phyloP scores from a whole-genome alignment of 768 basidiomycete species.

The Postia placenta region DNA sequence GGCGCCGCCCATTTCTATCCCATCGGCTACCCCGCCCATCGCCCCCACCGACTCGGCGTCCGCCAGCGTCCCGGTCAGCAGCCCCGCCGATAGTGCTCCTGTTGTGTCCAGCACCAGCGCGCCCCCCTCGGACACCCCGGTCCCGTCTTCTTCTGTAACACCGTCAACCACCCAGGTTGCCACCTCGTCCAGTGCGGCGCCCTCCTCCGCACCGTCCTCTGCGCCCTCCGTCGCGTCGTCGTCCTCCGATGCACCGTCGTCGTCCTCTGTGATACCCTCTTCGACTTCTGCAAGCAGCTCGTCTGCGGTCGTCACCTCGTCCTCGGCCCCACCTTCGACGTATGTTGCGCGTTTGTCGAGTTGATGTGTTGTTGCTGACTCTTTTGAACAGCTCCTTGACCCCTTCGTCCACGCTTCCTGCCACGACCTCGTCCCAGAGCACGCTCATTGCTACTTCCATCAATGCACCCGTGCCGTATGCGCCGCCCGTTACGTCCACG shows the following conservation, averaged over 20 bases:
- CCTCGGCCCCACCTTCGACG: constrained; percentile 13
- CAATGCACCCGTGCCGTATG: not conserved
- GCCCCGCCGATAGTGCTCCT: not conserved
- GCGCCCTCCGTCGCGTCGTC: not conserved
- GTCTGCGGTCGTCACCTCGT: constrained; percentile 5
- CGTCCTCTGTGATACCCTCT: not conserved
- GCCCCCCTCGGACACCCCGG: not conserved
- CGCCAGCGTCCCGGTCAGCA: not conserved
- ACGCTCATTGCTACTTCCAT: constrained; percentile 1
- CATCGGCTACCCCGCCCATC: not conserved
- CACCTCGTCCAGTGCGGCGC: not conserved
- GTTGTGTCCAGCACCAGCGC: not conserved
- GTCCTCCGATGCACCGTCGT: constrained; percentile 1
- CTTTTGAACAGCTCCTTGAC: constrained; percentile 8
- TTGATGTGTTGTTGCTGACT: not conserved
- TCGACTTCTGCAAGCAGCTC: not conserved
- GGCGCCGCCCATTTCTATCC: not conserved
- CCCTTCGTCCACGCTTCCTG: constrained; percentile 3
- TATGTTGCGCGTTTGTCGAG: not conserved
- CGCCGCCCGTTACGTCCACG: too few relatives aligned
- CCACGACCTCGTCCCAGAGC: constrained; percentile 5
- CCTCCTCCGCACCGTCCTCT: not conserved
- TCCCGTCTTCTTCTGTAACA: not conserved
- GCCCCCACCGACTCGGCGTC: too few relatives aligned
- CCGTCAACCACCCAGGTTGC: not conserved